phyloP scores from a whole-genome alignment of 805 yeast genomes.

The Starmera quercuum region DNA sequence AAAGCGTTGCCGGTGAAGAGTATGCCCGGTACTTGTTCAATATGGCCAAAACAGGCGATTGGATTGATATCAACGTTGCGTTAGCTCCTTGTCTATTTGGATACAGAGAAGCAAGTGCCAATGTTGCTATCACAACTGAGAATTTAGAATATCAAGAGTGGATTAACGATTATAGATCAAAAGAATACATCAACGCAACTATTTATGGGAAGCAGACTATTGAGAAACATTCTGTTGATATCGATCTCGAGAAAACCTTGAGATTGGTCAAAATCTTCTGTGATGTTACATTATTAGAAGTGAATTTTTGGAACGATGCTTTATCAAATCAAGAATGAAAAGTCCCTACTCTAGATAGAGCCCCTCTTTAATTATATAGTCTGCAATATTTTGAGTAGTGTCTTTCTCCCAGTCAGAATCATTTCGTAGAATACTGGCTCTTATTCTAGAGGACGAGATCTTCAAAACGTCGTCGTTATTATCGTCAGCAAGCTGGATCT shows the following conservation, averaged over 20 bases:
- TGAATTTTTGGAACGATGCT: conserved; percentile 60
- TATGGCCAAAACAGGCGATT: conserved; percentile 46
- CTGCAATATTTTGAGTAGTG: no score
- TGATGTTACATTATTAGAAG: conserved; percentile 52
- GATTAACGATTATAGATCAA: conserved; percentile 55
- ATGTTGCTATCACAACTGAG: conserved; percentile 24
- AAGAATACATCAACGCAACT: conserved; percentile 50
- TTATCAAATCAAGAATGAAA: conserved; percentile 9
- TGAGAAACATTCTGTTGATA: conserved; percentile 32
- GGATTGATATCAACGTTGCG: conserved; percentile 60
- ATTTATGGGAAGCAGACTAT: conserved; percentile 40
- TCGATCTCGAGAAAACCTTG: conserved; percentile 37
- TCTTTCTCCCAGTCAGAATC: no score
- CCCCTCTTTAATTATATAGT: no score
- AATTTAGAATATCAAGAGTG: conserved; percentile 35
- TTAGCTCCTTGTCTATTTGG: conserved; percentile 74
- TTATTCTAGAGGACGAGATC: no score
- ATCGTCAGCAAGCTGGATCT: no score
- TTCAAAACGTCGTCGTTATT: no score
- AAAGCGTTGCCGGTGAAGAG: conserved; percentile 48
- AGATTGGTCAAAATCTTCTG: conserved; percentile 51
- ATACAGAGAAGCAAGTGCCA: conserved; percentile 39
- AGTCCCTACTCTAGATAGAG: no score
- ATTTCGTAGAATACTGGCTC: no score
- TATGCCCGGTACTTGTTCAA: conserved; percentile 56